phyloP scores from a whole-genome alignment of 2,329 filamentous ascomycete species.

The Rhynchosporium secalis region DNA sequence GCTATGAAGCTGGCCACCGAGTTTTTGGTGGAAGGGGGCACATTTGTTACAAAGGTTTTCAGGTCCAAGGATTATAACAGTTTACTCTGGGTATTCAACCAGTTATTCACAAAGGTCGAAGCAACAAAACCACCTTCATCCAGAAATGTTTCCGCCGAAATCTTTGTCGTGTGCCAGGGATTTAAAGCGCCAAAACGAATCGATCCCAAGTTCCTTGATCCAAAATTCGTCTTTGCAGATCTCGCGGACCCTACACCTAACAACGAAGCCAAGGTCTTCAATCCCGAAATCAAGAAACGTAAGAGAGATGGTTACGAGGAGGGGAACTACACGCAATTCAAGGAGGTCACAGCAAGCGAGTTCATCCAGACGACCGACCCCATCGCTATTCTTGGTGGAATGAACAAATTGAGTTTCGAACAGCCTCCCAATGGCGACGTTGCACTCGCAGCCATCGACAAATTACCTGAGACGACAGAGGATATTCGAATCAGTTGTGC shows the following conservation, averaged over 20 bases:
- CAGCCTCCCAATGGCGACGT: conserved; percentile 81
- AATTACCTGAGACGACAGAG: conserved; percentile 80
- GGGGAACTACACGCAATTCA: conserved; percentile 89
- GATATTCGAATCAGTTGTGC: conserved; percentile 78
- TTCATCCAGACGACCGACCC: conserved; percentile 94
- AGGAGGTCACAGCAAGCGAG: conserved; percentile 83
- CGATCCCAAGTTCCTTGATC: conserved; percentile 89
- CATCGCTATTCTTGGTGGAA: conserved; percentile 82
- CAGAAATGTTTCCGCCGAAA: conserved; percentile 94
- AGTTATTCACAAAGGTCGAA: conserved; percentile 92
- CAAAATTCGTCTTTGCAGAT: conserved; percentile 88
- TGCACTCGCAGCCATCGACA: conserved; percentile 80
- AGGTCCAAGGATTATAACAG: conserved; percentile 96
- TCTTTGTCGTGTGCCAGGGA: conserved; percentile 94
- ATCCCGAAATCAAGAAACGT: conserved; percentile 94
- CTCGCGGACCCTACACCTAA: conserved; percentile 83
- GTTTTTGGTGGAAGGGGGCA: conserved; percentile 84
- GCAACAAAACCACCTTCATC: conserved; percentile 96
- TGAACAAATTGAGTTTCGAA: conserved; percentile 82
- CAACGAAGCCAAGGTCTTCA: conserved; percentile 97
- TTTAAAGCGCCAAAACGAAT: conserved; percentile 94
- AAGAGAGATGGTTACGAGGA: conserved; percentile 98
- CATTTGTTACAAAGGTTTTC: conserved; percentile 97
- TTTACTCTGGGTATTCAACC: conserved; percentile 95
- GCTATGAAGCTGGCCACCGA: conserved; percentile 92